These are phyloP conservation scores for Fusarium haematococcum DNA, from an alignment of 2,329 filamentous ascomycete genomes.

Conservation along the genomic window DNA sequence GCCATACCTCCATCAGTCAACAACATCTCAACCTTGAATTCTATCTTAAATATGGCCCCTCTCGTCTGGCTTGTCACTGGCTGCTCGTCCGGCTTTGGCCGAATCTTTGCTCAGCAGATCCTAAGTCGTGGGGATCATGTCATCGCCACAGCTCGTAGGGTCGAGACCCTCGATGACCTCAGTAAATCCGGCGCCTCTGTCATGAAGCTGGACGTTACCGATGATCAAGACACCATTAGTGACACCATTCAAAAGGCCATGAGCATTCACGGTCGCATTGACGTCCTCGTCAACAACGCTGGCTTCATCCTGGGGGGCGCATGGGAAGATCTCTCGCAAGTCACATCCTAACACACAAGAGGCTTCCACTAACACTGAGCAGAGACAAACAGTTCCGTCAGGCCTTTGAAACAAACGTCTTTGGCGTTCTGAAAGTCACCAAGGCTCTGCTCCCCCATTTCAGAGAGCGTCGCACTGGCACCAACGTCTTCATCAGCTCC, in stretches of 20 bases:
- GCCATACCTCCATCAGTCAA: no score
- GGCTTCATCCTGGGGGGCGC: constrained; percentile 44
- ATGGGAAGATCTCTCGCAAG: constrained; percentile 49
- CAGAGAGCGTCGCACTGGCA: background rate
- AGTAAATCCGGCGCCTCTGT: background rate
- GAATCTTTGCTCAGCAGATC: constrained; percentile 36
- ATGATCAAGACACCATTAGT: constrained; percentile 27
- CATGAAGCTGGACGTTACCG: constrained; percentile 48
- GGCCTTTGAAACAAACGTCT: constrained; percentile 21
- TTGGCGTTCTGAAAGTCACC: constrained; percentile 9
- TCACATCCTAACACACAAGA: background rate
- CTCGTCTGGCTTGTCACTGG: constrained; percentile 51
- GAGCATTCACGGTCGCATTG: constrained; percentile 48
- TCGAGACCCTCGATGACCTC: constrained; percentile 29
- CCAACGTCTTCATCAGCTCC: constrained; percentile 17
- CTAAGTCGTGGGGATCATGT: constrained; percentile 46
- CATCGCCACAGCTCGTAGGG: constrained; percentile 46
- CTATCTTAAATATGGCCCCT: constrained; percentile 36
- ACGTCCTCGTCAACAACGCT: constrained; percentile 52
- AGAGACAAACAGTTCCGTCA: constrained; percentile 14
- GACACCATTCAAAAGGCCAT: constrained; percentile 42
- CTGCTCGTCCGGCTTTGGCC: constrained; percentile 49
- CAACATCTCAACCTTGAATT: no score
- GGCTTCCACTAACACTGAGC: background rate
- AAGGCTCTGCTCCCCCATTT: constrained; percentile 15